These are phyloP conservation scores for Scedosporium minutisporum DNA, from an alignment of 2,329 filamentous ascomycete species.

Conservation along the genomic window DNA sequence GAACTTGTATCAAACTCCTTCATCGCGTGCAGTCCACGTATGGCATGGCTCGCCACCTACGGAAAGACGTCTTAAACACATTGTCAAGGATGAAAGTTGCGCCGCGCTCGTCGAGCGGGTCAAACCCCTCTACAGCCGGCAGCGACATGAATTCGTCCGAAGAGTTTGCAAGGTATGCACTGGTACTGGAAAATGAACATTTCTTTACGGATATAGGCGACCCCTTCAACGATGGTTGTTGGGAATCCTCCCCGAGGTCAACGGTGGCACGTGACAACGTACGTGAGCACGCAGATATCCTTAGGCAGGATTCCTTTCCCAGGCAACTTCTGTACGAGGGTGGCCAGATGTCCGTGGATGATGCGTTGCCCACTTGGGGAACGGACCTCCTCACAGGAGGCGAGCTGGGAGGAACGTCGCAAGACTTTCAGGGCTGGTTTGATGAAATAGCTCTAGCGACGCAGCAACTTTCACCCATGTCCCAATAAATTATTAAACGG, in stretches of 20 bases:
- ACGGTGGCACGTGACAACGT: not conserved
- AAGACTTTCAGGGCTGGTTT: conserved; percentile 5
- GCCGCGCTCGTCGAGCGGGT: not conserved
- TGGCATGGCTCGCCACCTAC: not conserved
- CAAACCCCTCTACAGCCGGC: not conserved
- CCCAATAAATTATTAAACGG: not conserved
- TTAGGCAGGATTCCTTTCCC: not conserved
- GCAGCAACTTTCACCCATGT: not conserved
- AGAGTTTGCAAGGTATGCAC: not conserved
- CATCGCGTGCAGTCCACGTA: not conserved
- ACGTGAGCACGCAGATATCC: not conserved
- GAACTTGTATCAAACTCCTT: not conserved
- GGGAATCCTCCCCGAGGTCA: not conserved
- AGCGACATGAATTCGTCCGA: not conserved
- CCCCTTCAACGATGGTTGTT: conserved; percentile 2
- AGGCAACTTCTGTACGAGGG: not conserved
- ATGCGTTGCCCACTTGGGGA: not conserved
- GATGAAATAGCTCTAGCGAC: not conserved
- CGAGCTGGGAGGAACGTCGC: not conserved
- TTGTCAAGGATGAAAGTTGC: conserved; percentile 1
- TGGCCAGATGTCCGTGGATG: not conserved
- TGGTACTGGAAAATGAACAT: not conserved
- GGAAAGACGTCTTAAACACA: not conserved
- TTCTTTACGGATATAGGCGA: conserved; percentile 4
- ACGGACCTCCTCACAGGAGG: not conserved